Conservation (phyloP, 225 moss, liverwort and hornwort species). For the Bryum argenteum region DNA sequence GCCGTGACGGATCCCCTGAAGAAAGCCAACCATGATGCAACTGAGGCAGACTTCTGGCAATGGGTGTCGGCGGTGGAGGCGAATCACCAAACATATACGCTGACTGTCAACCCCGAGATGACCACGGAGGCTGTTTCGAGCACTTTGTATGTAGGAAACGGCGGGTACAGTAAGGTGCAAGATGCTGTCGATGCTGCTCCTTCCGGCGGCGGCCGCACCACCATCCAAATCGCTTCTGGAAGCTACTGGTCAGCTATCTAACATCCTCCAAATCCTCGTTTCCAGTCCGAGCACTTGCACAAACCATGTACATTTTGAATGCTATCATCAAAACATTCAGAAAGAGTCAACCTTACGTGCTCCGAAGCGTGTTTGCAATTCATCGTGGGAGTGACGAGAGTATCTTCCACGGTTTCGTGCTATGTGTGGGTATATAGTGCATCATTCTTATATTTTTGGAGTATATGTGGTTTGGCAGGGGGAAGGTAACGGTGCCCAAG, state of each 20-base stretch:
- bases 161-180: conserved; percentile 40
- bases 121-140: neutral
- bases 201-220: conserved; percentile 23
- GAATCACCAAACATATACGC: neutral
- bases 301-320: too few species aligned
- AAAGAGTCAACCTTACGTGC: too few species aligned
- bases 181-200: conserved; percentile 43
- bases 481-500: conserved; percentile 46
- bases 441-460: neutral
- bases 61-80: conserved; percentile 38
- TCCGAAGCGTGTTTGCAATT: too few species aligned
- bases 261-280: neutral
- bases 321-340: too few species aligned
- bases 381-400: too few species aligned
- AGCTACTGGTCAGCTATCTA: conserved; percentile 11
- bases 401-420: too few species aligned
- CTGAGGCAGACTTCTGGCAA: conserved; percentile 27
- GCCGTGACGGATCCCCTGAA: conserved; percentile 11
- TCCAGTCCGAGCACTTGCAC: neutral
- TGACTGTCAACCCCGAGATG: neutral
- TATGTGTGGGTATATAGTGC: too few species aligned
- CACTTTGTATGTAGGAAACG: conserved; percentile 38
- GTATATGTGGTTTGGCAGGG: conserved; percentile 32
- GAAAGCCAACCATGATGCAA: conserved; percentile 30
- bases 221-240: conserved; percentile 41